phyloP scores from a whole-genome alignment of 208 protist species.

The Herpetomonas samuelpessoai region DNA sequence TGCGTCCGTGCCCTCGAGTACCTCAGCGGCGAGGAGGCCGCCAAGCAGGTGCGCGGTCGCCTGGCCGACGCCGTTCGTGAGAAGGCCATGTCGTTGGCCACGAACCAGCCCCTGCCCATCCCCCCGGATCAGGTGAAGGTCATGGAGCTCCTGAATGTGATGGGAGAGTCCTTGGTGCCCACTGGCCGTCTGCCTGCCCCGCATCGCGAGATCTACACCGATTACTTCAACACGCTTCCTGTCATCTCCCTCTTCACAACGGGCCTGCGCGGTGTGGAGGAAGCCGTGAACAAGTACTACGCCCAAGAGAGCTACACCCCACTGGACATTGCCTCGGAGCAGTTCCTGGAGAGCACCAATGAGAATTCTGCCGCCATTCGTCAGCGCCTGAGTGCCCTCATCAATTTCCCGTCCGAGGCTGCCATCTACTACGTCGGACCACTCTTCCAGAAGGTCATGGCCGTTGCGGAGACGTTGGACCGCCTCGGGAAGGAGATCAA shows the following conservation, averaged over 20 bases:
- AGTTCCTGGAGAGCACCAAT: slow-evolving; percentile 42
- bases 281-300: slow-evolving; percentile 63
- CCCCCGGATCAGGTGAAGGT: slow-evolving; percentile 55
- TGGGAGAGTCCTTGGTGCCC: slow-evolving; percentile 92
- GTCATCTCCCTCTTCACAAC: slow-evolving; percentile 66
- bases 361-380: slow-evolving; percentile 53
- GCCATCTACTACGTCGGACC: slow-evolving; percentile 69
- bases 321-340: slow-evolving; percentile 43
- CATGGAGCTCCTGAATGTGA: slow-evolving; percentile 45
- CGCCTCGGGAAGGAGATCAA: slow-evolving; percentile 42
- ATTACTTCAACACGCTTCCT: slow-evolving; percentile 89
- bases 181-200: slow-evolving; percentile 71
- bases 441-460: slow-evolving; percentile 63
- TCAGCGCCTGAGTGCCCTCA: slow-evolving; percentile 59
- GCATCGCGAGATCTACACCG: slow-evolving; percentile 92
- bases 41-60: slow-evolving; percentile 45
- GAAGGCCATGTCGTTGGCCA: slow-evolving; percentile 49
- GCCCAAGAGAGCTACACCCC: slow-evolving; percentile 23
- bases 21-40: slow-evolving; percentile 92
- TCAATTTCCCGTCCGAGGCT: slow-evolving; percentile 55
- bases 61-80: slow-evolving; percentile 73
- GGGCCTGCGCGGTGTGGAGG: slow-evolving; percentile 63
- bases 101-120: slow-evolving; percentile 26
- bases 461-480: slow-evolving; percentile 46
- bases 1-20: slow-evolving; percentile 79